Conservation (phyloP, 768 basidiomycete species). For the Leccinum barrowsii region DNA sequence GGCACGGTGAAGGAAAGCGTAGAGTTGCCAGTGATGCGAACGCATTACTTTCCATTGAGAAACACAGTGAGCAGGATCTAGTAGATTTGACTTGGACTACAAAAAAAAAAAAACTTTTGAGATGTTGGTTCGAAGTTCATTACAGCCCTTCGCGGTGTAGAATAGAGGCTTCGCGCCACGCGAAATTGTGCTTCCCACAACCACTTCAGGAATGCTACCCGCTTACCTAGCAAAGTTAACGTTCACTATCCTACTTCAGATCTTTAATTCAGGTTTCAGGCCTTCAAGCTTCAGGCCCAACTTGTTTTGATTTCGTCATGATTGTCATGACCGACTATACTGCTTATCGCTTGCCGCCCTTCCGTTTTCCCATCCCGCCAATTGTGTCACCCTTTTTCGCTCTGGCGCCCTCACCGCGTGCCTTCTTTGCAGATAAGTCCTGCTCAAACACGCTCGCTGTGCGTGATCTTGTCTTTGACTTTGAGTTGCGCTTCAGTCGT, state of each 20-base stretch:
- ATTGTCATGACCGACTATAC: not conserved
- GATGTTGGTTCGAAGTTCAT: constrained; percentile 20
- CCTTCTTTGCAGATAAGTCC: constrained; percentile 50
- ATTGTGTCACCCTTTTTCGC: constrained; percentile 60
- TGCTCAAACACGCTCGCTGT: constrained; percentile 49
- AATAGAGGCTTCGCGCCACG: constrained; percentile 24
- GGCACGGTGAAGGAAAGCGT: constrained; percentile 53
- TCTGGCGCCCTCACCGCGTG: constrained; percentile 54
- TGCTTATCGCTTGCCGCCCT: constrained; percentile 34
- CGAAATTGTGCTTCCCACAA: constrained; percentile 25
- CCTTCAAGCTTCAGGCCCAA: not conserved
- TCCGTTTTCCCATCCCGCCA: constrained; percentile 51
- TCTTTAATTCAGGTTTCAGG: not conserved
- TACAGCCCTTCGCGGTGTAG: constrained; percentile 18
- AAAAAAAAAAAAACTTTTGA: constrained; percentile 6
- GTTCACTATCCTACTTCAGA: not conserved
- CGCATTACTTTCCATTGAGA: constrained; percentile 41
- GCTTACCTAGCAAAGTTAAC: not conserved
- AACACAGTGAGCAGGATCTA: not conserved
- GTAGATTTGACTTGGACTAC: not conserved
- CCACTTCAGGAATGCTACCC: constrained; percentile 9
- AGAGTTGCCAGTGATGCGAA: constrained; percentile 56
- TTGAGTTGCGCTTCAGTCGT: constrained; percentile 34
- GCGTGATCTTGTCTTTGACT: constrained; percentile 29
- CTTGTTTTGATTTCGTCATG: not conserved